Conservation (phyloP, 1,284 basidiomycete genomes). For the Mycosarcoma maydis region DNA sequence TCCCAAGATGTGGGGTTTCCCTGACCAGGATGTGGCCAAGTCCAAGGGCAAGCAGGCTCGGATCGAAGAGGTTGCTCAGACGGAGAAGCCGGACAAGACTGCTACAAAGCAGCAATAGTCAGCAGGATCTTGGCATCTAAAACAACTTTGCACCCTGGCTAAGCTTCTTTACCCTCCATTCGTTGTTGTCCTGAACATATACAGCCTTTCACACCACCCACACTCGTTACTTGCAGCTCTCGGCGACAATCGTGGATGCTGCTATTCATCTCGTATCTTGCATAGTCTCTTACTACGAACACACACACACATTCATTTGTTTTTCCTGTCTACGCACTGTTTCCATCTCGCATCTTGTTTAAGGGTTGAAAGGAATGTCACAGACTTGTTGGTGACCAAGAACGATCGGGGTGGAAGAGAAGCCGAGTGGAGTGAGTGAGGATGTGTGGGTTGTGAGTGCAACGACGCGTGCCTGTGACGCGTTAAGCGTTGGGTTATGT, state of each 20-base stretch:
- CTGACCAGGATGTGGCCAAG: constrained; percentile 16
- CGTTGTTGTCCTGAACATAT: no score
- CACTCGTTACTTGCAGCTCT: no score
- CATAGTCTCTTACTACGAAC: no score
- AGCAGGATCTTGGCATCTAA: not conserved
- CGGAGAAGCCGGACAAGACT: not conserved
- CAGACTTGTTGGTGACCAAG: not conserved
- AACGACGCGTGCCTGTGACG: no score
- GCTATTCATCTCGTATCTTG: no score
- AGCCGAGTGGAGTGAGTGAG: not conserved
- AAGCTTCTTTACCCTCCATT: not conserved
- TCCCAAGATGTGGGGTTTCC: constrained; percentile 50
- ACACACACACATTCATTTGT: not conserved
- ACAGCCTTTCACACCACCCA: no score
- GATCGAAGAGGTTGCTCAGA: not conserved
- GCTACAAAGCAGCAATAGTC: constrained; percentile 15
- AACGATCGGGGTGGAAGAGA: no score
- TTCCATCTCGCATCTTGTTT: not conserved
- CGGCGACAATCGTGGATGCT: no score
- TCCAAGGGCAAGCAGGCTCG: constrained; percentile 8
- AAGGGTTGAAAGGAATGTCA: not conserved
- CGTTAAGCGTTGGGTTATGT: no score
- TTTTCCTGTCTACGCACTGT: not conserved
- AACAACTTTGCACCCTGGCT: no score
- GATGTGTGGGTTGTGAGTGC: no score